Percentiles rank a stretch among this genome's conserved stretches.
Conservation (phyloP, 805 yeast genomes). For the Zygoascus biomembranicola region DNA sequence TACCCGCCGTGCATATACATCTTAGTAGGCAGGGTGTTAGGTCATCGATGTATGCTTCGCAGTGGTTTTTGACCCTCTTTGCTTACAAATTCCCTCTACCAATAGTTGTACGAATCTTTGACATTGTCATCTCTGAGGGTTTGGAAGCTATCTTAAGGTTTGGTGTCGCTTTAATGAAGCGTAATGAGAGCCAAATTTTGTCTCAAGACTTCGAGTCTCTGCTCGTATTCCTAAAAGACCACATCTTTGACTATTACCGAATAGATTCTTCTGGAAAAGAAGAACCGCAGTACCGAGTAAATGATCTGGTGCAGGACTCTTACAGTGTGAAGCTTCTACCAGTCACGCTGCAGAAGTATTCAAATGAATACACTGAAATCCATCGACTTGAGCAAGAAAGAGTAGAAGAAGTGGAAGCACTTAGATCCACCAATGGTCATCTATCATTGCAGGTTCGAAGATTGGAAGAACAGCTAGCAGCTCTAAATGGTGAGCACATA, state of each 20-base stretch:
- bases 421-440: conserved; percentile 60
- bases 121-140: conserved; percentile 86
- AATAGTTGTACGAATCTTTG: conserved; percentile 80
- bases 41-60: conserved; percentile 94
- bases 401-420: conserved; percentile 48
- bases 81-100: conserved; percentile 91
- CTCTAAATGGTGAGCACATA: conserved; percentile 74
- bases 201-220: conserved; percentile 66
- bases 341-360: conserved; percentile 58
- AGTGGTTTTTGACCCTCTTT: conserved; percentile 93
- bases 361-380: conserved; percentile 67
- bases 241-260: conserved; percentile 62
- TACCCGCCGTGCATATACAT: conserved; percentile 69
- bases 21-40: conserved; percentile 77
- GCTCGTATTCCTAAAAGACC: conserved; percentile 69
- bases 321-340: conserved; percentile 69
- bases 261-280: background rate
- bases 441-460: conserved; percentile 64
- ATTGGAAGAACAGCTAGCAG: conserved; percentile 59
- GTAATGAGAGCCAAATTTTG: conserved; percentile 53
- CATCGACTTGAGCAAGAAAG: conserved; percentile 58
- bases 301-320: conserved; percentile 71
- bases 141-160: conserved; percentile 77
- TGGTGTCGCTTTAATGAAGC: conserved; percentile 70
- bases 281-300: conserved; percentile 45